A percentile compares a stretch with the other conserved stretches of the same genome.
Conservation (phyloP, 306 rosid species). For the Castanea sativa region DNA sequence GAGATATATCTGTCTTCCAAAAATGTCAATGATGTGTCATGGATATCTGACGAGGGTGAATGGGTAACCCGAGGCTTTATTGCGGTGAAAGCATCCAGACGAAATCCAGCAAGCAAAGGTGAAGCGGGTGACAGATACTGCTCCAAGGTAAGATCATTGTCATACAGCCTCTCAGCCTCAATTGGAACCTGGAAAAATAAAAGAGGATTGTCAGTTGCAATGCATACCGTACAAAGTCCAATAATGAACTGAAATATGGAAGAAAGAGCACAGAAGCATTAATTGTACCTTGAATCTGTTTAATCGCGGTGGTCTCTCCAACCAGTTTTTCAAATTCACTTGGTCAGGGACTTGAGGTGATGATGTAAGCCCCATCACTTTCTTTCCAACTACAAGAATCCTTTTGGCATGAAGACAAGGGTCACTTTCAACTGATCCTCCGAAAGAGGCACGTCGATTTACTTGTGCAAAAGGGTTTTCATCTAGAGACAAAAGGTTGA, state of each 20-base stretch:
- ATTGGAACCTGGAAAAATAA: conserved; percentile 66
- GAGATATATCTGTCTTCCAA: conserved; percentile 76
- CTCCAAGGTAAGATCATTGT: conserved; percentile 75
- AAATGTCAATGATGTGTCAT: conserved; percentile 41
- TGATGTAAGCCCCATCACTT: conserved; percentile 52
- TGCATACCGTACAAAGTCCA: conserved; percentile 2
- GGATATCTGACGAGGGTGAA: conserved; percentile 65
- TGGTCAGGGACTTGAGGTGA: conserved; percentile 59
- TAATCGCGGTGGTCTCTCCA: conserved; percentile 79
- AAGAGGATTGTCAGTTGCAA: conserved; percentile 15
- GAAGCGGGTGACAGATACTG: conserved; percentile 67
- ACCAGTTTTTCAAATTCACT: conserved; percentile 49
- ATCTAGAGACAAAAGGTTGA: conserved; percentile 74
- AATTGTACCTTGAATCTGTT: conserved; percentile 79
- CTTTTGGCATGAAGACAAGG: conserved; percentile 93
- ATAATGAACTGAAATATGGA: conserved; percentile 7
- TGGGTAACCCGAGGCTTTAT: conserved; percentile 90
- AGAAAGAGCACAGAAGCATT: conserved; percentile 16
- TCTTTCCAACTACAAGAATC: conserved; percentile 78
- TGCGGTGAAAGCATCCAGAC: conserved; percentile 81
- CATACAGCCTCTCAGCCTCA: conserved; percentile 79
- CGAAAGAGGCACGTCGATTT: conserved; percentile 75
- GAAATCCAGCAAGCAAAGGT: conserved; percentile 85
- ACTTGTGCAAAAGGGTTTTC: conserved; percentile 85
- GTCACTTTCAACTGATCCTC: conserved; percentile 67